Percentiles rank a stretch among this genome's conserved stretches.
Evolutionary conservation across 495 filamentous ascomycete species (phyloP).

Genomic region (Aspergillus heteromorphus): DNA sequence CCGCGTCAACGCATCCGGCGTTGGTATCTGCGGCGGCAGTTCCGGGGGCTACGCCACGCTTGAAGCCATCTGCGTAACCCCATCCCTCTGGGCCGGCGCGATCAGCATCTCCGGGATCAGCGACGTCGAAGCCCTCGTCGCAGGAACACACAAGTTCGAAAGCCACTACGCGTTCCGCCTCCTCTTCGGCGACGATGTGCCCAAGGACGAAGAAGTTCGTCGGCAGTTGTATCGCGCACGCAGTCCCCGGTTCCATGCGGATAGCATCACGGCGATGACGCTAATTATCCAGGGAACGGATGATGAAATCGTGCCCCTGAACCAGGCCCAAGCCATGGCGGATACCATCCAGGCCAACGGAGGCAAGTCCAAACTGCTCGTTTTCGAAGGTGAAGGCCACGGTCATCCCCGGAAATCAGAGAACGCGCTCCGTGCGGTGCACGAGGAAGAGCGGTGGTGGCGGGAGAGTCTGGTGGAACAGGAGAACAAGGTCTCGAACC

Average conservation of each 20-base stretch:
- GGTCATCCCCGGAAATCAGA: slow-evolving; percentile 11
- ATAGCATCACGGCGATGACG: slow-evolving; percentile 40
- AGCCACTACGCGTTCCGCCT: slow-evolving; percentile 40
- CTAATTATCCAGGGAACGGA: slow-evolving; percentile 43
- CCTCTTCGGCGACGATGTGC: slow-evolving; percentile 22
- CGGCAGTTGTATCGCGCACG: slow-evolving; percentile 22
- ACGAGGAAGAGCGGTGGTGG: background rate
- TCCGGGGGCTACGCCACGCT: slow-evolving; percentile 47
- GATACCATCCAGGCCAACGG: slow-evolving; percentile 30
- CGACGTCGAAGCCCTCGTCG: slow-evolving; percentile 35
- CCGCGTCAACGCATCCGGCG: slow-evolving; percentile 28
- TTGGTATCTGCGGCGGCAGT: slow-evolving; percentile 43
- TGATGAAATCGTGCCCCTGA: slow-evolving; percentile 44
- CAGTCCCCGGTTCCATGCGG: slow-evolving; percentile 40
- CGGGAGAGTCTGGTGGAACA: background rate
- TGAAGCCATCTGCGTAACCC: slow-evolving; percentile 30
- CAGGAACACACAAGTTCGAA: slow-evolving; percentile 49
- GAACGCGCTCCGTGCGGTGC: background rate
- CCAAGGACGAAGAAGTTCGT: slow-evolving; percentile 31
- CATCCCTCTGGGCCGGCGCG: slow-evolving; percentile 34
- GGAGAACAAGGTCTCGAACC: background rate
- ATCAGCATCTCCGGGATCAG: slow-evolving; percentile 41
- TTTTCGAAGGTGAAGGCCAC: slow-evolving; percentile 46
- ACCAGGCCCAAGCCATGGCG: slow-evolving; percentile 41
- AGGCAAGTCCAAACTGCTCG: slow-evolving; percentile 36